Percentiles rank a stretch among this genome's conserved stretches.
phyloP scores from a whole-genome alignment of 2,329 filamentous ascomycete genomes.

The Pleomassaria siparia region DNA sequence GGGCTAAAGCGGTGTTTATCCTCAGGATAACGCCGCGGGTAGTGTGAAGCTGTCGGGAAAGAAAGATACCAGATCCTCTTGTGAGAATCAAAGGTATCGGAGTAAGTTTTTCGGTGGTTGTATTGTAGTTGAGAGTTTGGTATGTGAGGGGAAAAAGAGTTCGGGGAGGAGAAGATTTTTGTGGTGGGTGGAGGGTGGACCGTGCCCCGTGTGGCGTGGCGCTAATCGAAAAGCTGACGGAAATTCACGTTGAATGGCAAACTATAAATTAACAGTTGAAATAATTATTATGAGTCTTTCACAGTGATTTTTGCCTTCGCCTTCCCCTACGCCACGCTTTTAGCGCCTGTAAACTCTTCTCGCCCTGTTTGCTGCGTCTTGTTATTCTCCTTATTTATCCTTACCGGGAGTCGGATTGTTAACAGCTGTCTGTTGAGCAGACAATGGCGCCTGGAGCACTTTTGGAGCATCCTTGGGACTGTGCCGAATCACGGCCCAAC shows the following conservation, averaged over 20 bases:
- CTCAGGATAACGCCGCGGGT: slow-evolving; percentile 44
- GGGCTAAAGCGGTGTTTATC: slow-evolving; percentile 45
- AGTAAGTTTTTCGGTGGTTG: slow-evolving; percentile 26
- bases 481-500: slow-evolving; percentile 34
- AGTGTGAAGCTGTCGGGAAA: slow-evolving; percentile 32
- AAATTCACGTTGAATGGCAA: no score
- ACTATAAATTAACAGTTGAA: no score
- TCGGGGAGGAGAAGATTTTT: slow-evolving; percentile 26
- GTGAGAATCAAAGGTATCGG: slow-evolving; percentile 51
- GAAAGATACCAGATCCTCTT: slow-evolving; percentile 53
- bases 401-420: no score
- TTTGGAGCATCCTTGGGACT: slow-evolving; percentile 22
- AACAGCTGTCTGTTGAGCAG: no score
- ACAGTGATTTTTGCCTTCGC: neutral
- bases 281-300: no score
- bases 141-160: no score
- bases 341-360: slow-evolving; percentile 8
- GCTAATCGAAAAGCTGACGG: slow-evolving; percentile 13
- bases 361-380: neutral
- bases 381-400: no score
- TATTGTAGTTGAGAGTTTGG: slow-evolving; percentile 28
- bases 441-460: slow-evolving; percentile 40
- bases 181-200: slow-evolving; percentile 20
- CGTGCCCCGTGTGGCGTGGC: slow-evolving; percentile 14
- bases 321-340: neutral